phyloP scores from a whole-genome alignment of 345 rosid genomes.

The Bruguiera parviflora region DNA sequence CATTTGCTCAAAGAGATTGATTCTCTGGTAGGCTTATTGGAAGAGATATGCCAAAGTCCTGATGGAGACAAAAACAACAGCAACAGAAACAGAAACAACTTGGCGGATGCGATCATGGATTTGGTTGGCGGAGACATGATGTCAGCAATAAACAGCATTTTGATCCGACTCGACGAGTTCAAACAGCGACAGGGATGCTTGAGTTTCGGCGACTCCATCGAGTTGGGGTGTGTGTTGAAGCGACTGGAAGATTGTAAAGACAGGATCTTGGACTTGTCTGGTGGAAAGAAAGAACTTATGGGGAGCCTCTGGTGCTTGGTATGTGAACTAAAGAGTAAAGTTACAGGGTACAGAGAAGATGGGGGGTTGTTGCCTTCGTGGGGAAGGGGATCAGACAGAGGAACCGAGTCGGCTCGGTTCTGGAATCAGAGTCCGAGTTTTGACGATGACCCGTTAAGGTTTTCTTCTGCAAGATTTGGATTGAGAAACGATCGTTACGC shows the following conservation, averaged over 20 bases:
- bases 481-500: slow-evolving; percentile 2
- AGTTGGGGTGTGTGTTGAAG: slow-evolving; percentile 56
- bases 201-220: slow-evolving; percentile 60
- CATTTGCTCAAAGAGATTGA: slow-evolving; percentile 55
- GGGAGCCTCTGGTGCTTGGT: slow-evolving; percentile 53
- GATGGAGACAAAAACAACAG: slow-evolving; percentile 20
- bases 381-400: slow-evolving; percentile 26
- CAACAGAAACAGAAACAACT: slow-evolving; percentile 29
- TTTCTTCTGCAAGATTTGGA: slow-evolving; percentile 47
- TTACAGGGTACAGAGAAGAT: slow-evolving; percentile 18
- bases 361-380: slow-evolving; percentile 18
- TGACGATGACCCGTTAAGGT: slow-evolving; percentile 26
- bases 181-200: slow-evolving; percentile 42
- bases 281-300: slow-evolving; percentile 38
- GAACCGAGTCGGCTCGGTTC: slow-evolving; percentile 60
- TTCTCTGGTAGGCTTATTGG: slow-evolving; percentile 48
- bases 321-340: slow-evolving; percentile 37
- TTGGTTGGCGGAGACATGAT: slow-evolving; percentile 57
- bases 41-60: slow-evolving; percentile 52
- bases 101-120: slow-evolving; percentile 36
- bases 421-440: slow-evolving; percentile 34
- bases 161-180: slow-evolving; percentile 54
- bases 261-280: slow-evolving; percentile 27
- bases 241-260: slow-evolving; percentile 54
- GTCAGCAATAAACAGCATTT: slow-evolving; percentile 49